Base-by-base conservation (phyloP, 345 rosid genomes). In the Adansonia digitata region DNA sequence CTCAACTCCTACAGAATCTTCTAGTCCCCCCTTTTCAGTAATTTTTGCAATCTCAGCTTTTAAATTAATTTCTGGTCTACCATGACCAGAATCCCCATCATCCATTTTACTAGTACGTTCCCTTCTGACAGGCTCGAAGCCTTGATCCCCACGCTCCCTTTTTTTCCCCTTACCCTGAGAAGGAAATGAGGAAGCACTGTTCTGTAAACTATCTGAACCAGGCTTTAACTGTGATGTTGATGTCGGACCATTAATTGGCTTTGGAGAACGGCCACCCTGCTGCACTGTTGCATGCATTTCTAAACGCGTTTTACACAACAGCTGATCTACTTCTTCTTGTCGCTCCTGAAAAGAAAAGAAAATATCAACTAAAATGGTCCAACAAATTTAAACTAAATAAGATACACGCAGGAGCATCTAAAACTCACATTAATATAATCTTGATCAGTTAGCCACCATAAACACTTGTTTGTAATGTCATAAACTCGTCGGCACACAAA, bases 371-470 rank as follows among this genome's bases (percentile, higher is more conserved):
- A 66, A 48, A 20, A 65, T 61, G 8, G 11, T 60, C n/a, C 46
- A 49, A 37, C 22, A 73, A 70, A 56, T 22, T 40, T 37, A 45
- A 29, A 55, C 7, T 18, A 59, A 57, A 52, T 39, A 6, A 5
- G n/a, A 66, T 7, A n/a, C 27, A 5, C 63, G 35, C 14, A 59
- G 49, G 70, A 22, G 37, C 71, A 78, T 18, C 13, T 29, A 62
- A 40, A 68, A 84, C 94, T 88, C 86, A 94, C 98, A 90, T 90
- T 81, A 71, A 87, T 89, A 82, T 90, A 90, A 75, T 92, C 83
- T 86, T 87, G 90, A 86, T 95, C 99, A 67, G 96, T 95, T 74
- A 92, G 86, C 98, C 99, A 95, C 96, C 99, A 91, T 78, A 92
- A 77, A 82, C 96, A 76, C 75, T 84, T 78, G 79, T 90, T 89